phyloP scores from a whole-genome alignment of 2,329 filamentous ascomycete species.

The Neurospora crassa region DNA sequence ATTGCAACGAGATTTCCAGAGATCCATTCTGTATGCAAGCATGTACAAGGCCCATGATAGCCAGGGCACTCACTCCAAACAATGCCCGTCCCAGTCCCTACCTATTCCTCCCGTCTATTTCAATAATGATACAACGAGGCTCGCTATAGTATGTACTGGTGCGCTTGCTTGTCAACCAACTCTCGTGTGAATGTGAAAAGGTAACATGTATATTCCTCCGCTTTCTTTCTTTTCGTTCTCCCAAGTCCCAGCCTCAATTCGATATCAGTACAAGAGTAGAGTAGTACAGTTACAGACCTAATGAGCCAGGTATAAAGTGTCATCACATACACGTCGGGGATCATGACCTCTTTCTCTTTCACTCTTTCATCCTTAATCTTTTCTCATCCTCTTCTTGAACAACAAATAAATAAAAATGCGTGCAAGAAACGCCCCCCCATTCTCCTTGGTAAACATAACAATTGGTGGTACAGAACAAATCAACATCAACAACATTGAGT shows the following conservation, averaged over 20 bases:
- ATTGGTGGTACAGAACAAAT: background rate
- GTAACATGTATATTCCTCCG: background rate
- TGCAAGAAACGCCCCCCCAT: background rate
- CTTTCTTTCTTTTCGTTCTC: background rate
- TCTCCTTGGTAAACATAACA: background rate
- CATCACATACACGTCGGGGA: background rate
- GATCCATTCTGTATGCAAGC: background rate
- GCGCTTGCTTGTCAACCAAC: background rate
- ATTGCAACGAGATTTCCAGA: background rate
- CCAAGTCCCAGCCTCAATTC: background rate
- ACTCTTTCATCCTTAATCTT: background rate
- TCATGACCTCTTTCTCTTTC: background rate
- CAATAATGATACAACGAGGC: background rate
- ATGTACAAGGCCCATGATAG: background rate
- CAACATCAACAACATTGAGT: background rate
- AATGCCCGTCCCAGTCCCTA: background rate
- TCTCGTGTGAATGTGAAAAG: background rate
- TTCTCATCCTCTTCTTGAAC: background rate
- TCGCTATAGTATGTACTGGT: background rate
- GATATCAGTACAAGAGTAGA: background rate
- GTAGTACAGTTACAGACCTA: background rate
- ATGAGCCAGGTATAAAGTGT: background rate
- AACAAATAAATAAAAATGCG: background rate
- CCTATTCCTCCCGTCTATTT: background rate
- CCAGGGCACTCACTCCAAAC: background rate